phyloP scores from a whole-genome alignment of 2,329 filamentous ascomycete genomes.

The Hymenoscyphus scutula region DNA sequence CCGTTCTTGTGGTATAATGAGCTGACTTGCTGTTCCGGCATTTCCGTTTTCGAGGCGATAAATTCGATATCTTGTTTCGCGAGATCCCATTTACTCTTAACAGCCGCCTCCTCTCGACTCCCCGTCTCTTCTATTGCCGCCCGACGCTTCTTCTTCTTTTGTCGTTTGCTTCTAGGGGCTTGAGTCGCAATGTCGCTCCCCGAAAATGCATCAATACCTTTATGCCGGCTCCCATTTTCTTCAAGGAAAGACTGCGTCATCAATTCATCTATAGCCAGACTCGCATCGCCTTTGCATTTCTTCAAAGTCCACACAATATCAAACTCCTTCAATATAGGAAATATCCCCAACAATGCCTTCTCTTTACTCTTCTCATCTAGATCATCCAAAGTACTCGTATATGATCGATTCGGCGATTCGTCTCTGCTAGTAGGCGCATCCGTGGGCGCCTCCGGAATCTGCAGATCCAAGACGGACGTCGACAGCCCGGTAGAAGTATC shows the following conservation, averaged over 20 bases:
- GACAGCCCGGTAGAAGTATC: constrained; percentile 32
- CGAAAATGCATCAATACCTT: constrained; percentile 81
- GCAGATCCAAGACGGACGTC: constrained; percentile 28
- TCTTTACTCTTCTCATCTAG: constrained; percentile 62
- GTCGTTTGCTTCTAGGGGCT: constrained; percentile 41
- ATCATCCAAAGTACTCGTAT: constrained; percentile 35
- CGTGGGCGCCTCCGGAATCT: constrained; percentile 22
- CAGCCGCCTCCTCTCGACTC: neutral
- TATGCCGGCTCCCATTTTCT: constrained; percentile 59
- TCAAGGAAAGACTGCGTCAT: constrained; percentile 77
- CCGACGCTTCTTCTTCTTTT: constrained; percentile 29
- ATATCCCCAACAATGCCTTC: constrained; percentile 63
- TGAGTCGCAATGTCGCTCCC: constrained; percentile 44
- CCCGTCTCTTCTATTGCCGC: constrained; percentile 13
- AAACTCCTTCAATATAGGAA: constrained; percentile 63
- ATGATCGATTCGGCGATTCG: constrained; percentile 35
- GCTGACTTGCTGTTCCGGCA: constrained; percentile 47
- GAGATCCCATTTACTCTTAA: constrained; percentile 56
- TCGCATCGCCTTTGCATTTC: constrained; percentile 65
- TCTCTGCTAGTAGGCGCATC: constrained; percentile 49
- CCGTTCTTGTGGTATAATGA: constrained; percentile 61
- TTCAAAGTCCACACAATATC: constrained; percentile 66
- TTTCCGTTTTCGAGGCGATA: constrained; percentile 50
- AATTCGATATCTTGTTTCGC: constrained; percentile 59
- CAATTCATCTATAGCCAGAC: constrained; percentile 73